Percentiles rank a stretch among this genome's conserved stretches.
Evolutionary conservation across 2,329 filamentous ascomycete species (phyloP).

Genomic region (Botryosphaeria dothidea): DNA sequence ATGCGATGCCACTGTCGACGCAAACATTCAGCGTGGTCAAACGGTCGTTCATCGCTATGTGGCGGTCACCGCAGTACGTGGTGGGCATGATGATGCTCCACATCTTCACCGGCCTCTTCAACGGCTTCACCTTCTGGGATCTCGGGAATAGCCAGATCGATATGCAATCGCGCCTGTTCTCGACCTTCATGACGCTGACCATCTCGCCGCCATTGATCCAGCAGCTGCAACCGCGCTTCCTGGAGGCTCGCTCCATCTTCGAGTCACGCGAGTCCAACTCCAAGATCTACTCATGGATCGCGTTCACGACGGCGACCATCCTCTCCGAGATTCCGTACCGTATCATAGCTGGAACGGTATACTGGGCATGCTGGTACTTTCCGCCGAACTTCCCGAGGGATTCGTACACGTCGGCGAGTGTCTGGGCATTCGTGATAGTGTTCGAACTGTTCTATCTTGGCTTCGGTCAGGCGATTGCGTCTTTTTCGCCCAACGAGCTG

Average conservation of each 20-base stretch:
- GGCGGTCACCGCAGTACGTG: slow-evolving; percentile 66
- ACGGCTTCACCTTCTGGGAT: slow-evolving; percentile 52
- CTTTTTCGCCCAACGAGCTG: slow-evolving; percentile 66
- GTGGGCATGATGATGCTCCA: slow-evolving; percentile 64
- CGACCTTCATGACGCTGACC: slow-evolving; percentile 74
- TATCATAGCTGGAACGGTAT: slow-evolving; percentile 64
- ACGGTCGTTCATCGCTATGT: slow-evolving; percentile 61
- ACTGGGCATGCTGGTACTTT: slow-evolving; percentile 58
- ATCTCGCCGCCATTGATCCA: slow-evolving; percentile 75
- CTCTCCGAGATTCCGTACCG: slow-evolving; percentile 71
- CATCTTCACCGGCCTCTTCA: slow-evolving; percentile 52
- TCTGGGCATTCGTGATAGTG: slow-evolving; percentile 64
- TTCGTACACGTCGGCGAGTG: slow-evolving; percentile 61
- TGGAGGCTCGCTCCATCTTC: slow-evolving; percentile 67
- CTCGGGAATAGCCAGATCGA: slow-evolving; percentile 44
- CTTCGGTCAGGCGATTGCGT: slow-evolving; percentile 68
- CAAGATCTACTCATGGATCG: slow-evolving; percentile 77
- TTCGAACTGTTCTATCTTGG: slow-evolving; percentile 68
- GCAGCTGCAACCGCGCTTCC: slow-evolving; percentile 72
- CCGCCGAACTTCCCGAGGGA: slow-evolving; percentile 54
- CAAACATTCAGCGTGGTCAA: slow-evolving; percentile 45
- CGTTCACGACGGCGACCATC: slow-evolving; percentile 66
- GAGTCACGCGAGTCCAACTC: slow-evolving; percentile 71
- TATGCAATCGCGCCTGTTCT: slow-evolving; percentile 66
- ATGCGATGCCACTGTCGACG: slow-evolving; percentile 44